Evolutionary conservation across 1,139 yeast genomes (phyloP).

Genomic region (Saccharomycopsis crataegensis): DNA sequence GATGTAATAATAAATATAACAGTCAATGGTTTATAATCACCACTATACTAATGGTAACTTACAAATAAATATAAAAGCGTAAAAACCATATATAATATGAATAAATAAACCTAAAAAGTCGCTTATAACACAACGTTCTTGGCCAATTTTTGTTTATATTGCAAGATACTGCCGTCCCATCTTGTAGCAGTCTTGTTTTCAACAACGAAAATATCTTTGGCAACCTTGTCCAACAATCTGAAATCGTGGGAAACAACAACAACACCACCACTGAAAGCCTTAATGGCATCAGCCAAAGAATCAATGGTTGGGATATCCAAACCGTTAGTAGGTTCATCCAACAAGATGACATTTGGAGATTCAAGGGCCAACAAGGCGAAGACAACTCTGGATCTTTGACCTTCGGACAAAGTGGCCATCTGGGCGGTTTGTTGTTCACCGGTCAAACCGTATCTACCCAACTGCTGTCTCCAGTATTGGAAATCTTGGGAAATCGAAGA

Average conservation of each 20-base stretch:
- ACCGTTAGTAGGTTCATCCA: slow-evolving; percentile 99
- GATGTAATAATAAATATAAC: no score
- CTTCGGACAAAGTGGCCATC: slow-evolving; percentile 98
- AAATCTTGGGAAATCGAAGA: slow-evolving; percentile 87
- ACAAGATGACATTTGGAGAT: slow-evolving; percentile 84
- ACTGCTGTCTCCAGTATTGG: slow-evolving; percentile 98
- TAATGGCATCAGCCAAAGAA: slow-evolving; percentile 93
- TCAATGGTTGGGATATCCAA: slow-evolving; percentile 97
- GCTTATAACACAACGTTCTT: slow-evolving; percentile 66
- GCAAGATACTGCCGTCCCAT: slow-evolving; percentile 90
- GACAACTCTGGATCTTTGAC: slow-evolving; percentile 98
- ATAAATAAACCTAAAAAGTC: background rate
- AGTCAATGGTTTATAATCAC: no score
- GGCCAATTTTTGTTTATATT: slow-evolving; percentile 91
- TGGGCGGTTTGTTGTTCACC: slow-evolving; percentile 99
- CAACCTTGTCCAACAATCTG: slow-evolving; percentile 95
- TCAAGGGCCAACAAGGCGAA: slow-evolving; percentile 94
- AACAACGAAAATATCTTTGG: slow-evolving; percentile 93
- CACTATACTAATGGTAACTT: no score
- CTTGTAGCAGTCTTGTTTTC: slow-evolving; percentile 91
- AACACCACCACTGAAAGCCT: slow-evolving; percentile 94
- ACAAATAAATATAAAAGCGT: no score
- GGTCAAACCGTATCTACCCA: slow-evolving; percentile 96
- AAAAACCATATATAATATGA: no score
- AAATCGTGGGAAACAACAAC: slow-evolving; percentile 98